Evolutionary conservation across 2,329 filamentous ascomycete species (phyloP), one percentile per base, ranked within the genome.

Genomic region (Salinomyces thailandicus): DNA sequence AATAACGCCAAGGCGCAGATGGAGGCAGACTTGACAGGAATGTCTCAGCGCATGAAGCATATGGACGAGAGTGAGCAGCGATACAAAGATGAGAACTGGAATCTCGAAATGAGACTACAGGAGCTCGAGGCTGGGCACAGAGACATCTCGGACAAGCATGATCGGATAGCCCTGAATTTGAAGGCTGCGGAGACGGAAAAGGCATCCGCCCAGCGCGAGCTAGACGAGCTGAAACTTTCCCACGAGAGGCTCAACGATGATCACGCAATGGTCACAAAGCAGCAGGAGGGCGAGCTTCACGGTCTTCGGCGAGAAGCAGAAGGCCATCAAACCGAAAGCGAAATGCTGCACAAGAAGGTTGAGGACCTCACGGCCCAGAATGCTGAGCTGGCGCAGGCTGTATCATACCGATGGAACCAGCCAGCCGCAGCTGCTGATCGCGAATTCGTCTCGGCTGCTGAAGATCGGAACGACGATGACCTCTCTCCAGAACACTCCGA

Each of bases 11-110:
- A 81, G 51, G 80, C 81, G 5, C 75, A 77, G 42, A 69, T 96
- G 22, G 87, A 96, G 58, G 73, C 84, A 20, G 87, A 95, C 47
- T 74, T 79, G 0, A 82, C 93, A 57, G 76, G 73, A 3, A 75
- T 93, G 45, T 74, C 81, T 36, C 84, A 93, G 58, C 77, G 86
- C 20, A 68, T 96, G 46, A 81, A 84, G 54, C 73, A 75, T 5
- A 68, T 95, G 27, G 87, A 95, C 50, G 91, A 98, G 62, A 94
- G 83, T 57, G 91, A 98, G 59, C 82, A 93, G 53, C 80, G 85
- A 35, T 94, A 93, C 66, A 96, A 95, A 63, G 91, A 98, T 54
- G 91, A 96, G 61, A 98, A 96, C 58, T 98, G 91, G 91, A 89
- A 83, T 45, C 72, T 98, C 24, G 91, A 98, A 61, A 93, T 87